Evolutionary conservation across 2,329 filamentous ascomycete species (phyloP).

Genomic region (Daldinia sp.): DNA sequence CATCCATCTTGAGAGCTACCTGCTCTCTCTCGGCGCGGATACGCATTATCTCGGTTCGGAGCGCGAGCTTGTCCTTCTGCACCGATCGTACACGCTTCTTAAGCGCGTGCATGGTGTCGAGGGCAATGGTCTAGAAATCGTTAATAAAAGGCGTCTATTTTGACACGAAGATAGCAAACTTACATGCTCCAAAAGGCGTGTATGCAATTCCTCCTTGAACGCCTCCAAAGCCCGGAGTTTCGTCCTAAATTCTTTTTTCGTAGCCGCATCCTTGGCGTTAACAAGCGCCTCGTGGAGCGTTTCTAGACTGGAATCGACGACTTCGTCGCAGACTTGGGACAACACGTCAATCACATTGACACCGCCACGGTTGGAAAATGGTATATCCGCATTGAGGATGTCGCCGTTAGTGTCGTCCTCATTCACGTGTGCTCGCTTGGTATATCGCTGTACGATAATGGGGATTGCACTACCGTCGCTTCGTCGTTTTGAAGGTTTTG

Average conservation of each 20-base stretch:
- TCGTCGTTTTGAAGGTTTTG: slow-evolving; percentile 34
- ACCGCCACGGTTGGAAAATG: slow-evolving; percentile 60
- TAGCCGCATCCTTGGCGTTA: slow-evolving; percentile 54
- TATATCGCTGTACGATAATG: slow-evolving; percentile 69
- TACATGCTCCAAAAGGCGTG: slow-evolving; percentile 66
- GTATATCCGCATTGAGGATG: slow-evolving; percentile 60
- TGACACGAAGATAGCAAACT: slow-evolving; percentile 42
- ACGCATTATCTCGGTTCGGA: slow-evolving; percentile 68
- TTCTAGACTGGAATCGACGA: slow-evolving; percentile 60
- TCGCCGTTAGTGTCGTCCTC: slow-evolving; percentile 52
- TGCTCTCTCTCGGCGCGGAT: slow-evolving; percentile 68
- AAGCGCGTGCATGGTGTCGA: slow-evolving; percentile 66
- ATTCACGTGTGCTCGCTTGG: slow-evolving; percentile 52
- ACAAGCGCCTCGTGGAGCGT: slow-evolving; percentile 55
- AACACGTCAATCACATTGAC: slow-evolving; percentile 71
- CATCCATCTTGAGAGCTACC: slow-evolving; percentile 69
- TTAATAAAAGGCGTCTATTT: slow-evolving; percentile 13
- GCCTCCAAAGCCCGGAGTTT: slow-evolving; percentile 66
- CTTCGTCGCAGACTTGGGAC: slow-evolving; percentile 67
- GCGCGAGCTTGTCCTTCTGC: slow-evolving; percentile 63
- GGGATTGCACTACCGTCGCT: slow-evolving; percentile 54
- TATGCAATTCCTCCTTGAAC: slow-evolving; percentile 65
- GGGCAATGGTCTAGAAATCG: slow-evolving; percentile 60
- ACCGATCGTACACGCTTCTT: slow-evolving; percentile 65
- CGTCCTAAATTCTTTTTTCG: slow-evolving; percentile 62